Evolutionary conservation across 2,329 filamentous ascomycete species (phyloP).

Genomic region (Xylaria sp.): DNA sequence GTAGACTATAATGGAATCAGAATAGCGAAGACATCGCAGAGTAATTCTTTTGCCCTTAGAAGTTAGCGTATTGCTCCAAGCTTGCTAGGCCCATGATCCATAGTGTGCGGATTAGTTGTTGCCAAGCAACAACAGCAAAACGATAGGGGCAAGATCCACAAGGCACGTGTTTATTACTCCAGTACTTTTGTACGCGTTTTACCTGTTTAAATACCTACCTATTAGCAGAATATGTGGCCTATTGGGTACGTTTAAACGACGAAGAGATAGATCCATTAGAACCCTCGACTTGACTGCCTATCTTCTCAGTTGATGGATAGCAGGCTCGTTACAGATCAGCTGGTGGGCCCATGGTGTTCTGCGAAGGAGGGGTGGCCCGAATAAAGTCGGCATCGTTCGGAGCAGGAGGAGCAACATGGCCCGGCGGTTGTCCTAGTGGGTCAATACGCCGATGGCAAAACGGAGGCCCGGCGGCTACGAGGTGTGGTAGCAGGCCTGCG

Average conservation of each 20-base stretch:
- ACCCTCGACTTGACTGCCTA: not conserved
- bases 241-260: not conserved
- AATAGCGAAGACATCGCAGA: slow-evolving; percentile 4
- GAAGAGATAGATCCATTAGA: not conserved
- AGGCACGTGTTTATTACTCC: not conserved
- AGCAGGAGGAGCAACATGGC: not conserved
- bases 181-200: not conserved
- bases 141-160: not conserved
- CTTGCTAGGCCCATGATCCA: not conserved
- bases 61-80: not conserved
- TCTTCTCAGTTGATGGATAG: not conserved
- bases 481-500: not conserved
- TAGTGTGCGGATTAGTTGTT: slow-evolving; percentile 1
- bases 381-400: not conserved
- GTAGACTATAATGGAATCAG: slow-evolving; percentile 6
- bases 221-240: not conserved
- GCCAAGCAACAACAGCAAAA: not conserved
- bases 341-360: not conserved
- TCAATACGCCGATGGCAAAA: not conserved
- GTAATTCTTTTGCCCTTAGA: not conserved
- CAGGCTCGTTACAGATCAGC: not conserved
- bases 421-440: no score
- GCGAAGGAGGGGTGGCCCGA: not conserved
- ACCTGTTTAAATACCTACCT: not conserved
- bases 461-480: not conserved